Percentiles rank a stretch among this genome's conserved stretches.
Conservation (phyloP, 164 flowering plant species). For the Kalanchoe fedtschenkoi region DNA sequence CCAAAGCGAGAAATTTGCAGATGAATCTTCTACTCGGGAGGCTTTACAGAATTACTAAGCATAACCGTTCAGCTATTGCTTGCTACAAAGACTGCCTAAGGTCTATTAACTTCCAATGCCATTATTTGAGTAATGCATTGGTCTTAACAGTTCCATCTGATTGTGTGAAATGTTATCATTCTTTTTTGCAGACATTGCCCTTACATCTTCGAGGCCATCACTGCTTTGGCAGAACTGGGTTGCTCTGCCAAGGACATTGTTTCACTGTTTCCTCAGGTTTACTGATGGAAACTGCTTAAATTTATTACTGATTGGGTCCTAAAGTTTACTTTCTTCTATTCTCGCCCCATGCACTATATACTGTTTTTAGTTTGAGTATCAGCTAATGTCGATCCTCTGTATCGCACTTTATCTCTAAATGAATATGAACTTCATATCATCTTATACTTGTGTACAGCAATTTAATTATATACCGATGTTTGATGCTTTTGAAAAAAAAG, state of each 20-base stretch:
- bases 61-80: constrained; percentile 63
- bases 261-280: constrained; percentile 83
- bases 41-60: constrained; percentile 64
- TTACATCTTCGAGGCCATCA: constrained; percentile 72
- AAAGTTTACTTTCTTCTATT: not conserved
- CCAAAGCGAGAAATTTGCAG: constrained; percentile 71
- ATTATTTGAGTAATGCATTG: not conserved
- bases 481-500: too few relatives aligned
- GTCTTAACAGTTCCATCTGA: not conserved
- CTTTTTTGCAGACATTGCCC: constrained; percentile 66
- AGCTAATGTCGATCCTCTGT: too few relatives aligned
- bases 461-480: too few relatives aligned
- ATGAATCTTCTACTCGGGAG: constrained; percentile 85
- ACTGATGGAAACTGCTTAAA: not conserved
- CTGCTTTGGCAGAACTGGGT: constrained; percentile 82
- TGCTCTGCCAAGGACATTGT: constrained; percentile 75
- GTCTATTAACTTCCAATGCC: constrained; percentile 24
- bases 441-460: not conserved
- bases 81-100: constrained; percentile 87
- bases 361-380: too few relatives aligned
- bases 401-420: too few relatives aligned
- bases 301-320: not conserved
- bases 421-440: too few relatives aligned
- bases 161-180: not conserved
- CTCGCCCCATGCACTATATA: too few relatives aligned